Percentiles rank a stretch among this genome's conserved stretches.
Conservation (phyloP, 208 protist species). For the Willaertia magna region DNA sequence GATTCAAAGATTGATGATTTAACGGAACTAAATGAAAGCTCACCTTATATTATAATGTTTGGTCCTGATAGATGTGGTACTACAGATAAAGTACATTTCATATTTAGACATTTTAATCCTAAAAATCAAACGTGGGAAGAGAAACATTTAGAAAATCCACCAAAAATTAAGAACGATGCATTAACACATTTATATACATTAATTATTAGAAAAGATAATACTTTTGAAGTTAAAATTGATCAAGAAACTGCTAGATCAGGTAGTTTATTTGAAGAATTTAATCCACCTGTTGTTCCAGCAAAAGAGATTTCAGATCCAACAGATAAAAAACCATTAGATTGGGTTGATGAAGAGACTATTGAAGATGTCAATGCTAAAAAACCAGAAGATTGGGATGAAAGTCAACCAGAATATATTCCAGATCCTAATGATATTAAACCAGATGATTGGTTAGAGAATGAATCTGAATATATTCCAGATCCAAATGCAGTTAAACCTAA, state of each 20-base stretch:
- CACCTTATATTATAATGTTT: slow-evolving; percentile 84
- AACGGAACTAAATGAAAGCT: slow-evolving; percentile 57
- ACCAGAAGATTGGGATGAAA: slow-evolving; percentile 69
- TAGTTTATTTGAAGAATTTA: slow-evolving; percentile 65
- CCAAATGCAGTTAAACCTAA: slow-evolving; percentile 67
- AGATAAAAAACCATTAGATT: slow-evolving; percentile 61
- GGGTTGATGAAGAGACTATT: slow-evolving; percentile 57
- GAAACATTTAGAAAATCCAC: slow-evolving; percentile 36
- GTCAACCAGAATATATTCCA: slow-evolving; percentile 15
- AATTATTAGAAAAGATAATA: slow-evolving; percentile 67
- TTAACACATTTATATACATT: slow-evolving; percentile 83
- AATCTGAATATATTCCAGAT: slow-evolving; percentile 60
- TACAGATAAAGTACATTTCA: slow-evolving; percentile 67
- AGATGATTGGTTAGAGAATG: slow-evolving; percentile 41
- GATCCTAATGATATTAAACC: slow-evolving; percentile 43
- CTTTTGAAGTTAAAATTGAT: slow-evolving; percentile 70
- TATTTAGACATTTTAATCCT: slow-evolving; percentile 75
- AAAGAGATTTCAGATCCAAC: slow-evolving; percentile 62
- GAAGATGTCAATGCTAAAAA: slow-evolving; percentile 69
- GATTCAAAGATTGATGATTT: slow-evolving; percentile 41
- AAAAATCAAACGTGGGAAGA: slow-evolving; percentile 54
- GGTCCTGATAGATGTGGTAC: slow-evolving; percentile 80
- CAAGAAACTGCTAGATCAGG: slow-evolving; percentile 43
- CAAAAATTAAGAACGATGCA: slow-evolving; percentile 45
- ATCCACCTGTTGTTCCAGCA: slow-evolving; percentile 63